Evolutionary conservation across 2,329 filamentous ascomycete genomes (phyloP), one percentile per base, ranked within the genome.

Genomic region (Colletotrichum cuscutae): DNA sequence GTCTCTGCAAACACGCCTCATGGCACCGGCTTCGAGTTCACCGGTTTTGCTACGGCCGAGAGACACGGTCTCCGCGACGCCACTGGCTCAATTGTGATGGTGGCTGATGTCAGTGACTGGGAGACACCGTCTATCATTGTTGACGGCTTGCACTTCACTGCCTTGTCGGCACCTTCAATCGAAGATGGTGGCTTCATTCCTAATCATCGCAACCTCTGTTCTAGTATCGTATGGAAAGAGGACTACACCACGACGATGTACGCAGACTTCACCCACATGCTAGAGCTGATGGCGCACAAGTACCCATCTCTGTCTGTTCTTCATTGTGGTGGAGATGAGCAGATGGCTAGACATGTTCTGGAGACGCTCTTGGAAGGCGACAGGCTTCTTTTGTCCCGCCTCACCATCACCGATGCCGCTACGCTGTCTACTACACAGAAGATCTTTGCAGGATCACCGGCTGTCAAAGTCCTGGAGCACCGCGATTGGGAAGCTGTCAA

Each of bases 181-280:
- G 76, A 74, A 0, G 73, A 77, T 0, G 79, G 72, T 0, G 79
- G 77, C 1, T 89, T 87, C 73, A 75, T 90, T 9, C 84, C 86
- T 0, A 86, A 84, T 28, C 83, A 88, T 74, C 85, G 83, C 37
- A 85, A 85, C 24, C 80, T 90, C 1, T 88, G 86, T 68, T 86
- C 85, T 2, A 79, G 87, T 73, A 80, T 89, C 61, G 74, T 82
- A 2, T 90, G 88, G 88, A 80, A 84, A 24, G 77, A 84, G 65
- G 82, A 87, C 65, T 75, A 79, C 7, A 67, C 75, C 2, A 81
- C 77, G 11, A 73, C 78, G 1, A 72, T 72, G 1, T 73, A 78
- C 0, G 56, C 57, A 1, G 73, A 74, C 8, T 65, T 82, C 8
- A 63, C 65, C 1, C 75, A 80, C 1, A 73, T 84, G 13, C 66